These are phyloP conservation scores for Infundibulicybe gibba DNA, from an alignment of 768 basidiomycete genomes.

Conservation along the genomic window DNA sequence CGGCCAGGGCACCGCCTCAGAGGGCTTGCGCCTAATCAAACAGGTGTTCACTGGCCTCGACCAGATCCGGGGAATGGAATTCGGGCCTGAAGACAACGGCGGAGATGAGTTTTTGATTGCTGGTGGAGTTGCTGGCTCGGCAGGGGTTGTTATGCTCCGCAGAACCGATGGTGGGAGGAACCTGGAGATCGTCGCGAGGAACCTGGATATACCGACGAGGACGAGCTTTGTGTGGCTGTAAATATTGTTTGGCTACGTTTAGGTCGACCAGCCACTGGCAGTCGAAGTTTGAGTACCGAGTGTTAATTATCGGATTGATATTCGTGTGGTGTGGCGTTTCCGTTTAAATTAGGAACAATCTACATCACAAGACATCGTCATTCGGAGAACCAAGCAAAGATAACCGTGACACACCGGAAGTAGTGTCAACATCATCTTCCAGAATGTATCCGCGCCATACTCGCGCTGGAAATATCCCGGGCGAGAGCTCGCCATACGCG, in stretches of 20 bases:
- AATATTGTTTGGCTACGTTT: no score
- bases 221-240: constrained; percentile 49
- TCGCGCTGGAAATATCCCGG: no score
- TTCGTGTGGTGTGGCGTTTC: no score
- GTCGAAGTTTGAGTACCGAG: not conserved
- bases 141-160: constrained; percentile 51
- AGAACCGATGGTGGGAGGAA: constrained; percentile 48
- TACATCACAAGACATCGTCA: no score
- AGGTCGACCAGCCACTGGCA: constrained; percentile 1
- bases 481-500: no score
- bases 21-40: constrained; percentile 26
- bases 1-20: constrained; percentile 11
- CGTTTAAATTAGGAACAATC: no score
- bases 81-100: constrained; percentile 43
- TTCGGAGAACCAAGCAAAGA: no score
- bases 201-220: constrained; percentile 45
- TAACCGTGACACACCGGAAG: no score
- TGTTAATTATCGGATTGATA: no score
- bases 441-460: no score
- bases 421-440: no score
- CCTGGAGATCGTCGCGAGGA: constrained; percentile 47
- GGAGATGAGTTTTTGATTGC: constrained; percentile 53
- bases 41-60: constrained; percentile 63
- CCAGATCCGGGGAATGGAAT: constrained; percentile 65
- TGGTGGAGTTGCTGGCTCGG: constrained; percentile 46